phyloP scores from a whole-genome alignment of 768 basidiomycete species.

The Megacollybia marginata region DNA sequence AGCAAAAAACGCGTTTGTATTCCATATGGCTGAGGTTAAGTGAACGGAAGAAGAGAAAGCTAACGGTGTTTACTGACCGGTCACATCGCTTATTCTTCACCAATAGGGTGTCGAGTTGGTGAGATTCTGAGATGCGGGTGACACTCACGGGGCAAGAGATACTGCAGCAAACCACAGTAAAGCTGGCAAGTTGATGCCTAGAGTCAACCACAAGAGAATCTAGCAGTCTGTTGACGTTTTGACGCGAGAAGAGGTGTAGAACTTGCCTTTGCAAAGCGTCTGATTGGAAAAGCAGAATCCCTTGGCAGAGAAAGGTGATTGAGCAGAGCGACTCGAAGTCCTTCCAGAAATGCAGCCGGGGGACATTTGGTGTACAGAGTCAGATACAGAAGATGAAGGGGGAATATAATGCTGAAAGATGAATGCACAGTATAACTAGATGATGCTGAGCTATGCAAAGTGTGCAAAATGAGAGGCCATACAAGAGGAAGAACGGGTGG shows the following conservation, averaged over 20 bases:
- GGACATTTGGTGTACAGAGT: constrained; percentile 39
- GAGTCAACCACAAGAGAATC: constrained; percentile 38
- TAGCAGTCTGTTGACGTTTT: too few relatives aligned
- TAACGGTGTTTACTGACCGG: constrained; percentile 33
- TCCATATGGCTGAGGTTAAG: constrained; percentile 55
- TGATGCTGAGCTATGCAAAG: constrained; percentile 2
- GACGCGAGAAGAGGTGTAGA: too few relatives aligned
- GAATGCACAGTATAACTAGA: constrained; percentile 84
- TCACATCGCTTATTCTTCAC: constrained; percentile 72
- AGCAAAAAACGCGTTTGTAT: constrained; percentile 86
- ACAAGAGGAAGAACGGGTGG: constrained; percentile 90
- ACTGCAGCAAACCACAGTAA: constrained; percentile 75
- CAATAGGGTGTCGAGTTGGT: constrained; percentile 6
- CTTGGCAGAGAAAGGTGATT: constrained; percentile 31
- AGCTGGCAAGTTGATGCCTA: constrained; percentile 55
- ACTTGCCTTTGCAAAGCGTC: too few relatives aligned
- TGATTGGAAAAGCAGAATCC: constrained; percentile 24
- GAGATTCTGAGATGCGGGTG: constrained; percentile 2
- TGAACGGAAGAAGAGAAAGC: not conserved
- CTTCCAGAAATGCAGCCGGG: constrained; percentile 38
- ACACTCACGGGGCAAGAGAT: constrained; percentile 61
- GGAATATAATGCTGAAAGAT: constrained; percentile 69
- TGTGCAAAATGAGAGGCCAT: constrained; percentile 17
- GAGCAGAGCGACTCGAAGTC: constrained; percentile 44
- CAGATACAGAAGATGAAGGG: constrained; percentile 72